These are phyloP conservation scores for Microdochium trichocladiopsis DNA, from an alignment of 2,329 filamentous ascomycete genomes.

Conservation along the genomic window DNA sequence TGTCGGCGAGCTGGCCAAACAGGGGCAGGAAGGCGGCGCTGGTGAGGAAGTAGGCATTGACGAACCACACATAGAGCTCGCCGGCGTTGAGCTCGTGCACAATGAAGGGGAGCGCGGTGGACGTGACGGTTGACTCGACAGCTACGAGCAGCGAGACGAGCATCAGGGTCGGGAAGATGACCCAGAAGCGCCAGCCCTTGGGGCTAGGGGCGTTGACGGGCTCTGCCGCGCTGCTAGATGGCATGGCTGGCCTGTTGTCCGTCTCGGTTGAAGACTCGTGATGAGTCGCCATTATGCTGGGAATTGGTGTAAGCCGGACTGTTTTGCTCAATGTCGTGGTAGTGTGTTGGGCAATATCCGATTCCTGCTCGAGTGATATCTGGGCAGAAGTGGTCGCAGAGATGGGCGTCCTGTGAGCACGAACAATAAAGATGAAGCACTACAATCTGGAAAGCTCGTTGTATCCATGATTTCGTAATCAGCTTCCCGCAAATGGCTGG, in stretches of 20 bases:
- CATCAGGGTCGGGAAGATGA: neutral
- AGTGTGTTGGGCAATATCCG: neutral
- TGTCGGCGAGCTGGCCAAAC: constrained; percentile 37
- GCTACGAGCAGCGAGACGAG: constrained; percentile 1
- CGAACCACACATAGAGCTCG: constrained; percentile 14
- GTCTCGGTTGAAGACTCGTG: neutral
- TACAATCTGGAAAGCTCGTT: neutral
- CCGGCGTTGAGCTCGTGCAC: constrained; percentile 9
- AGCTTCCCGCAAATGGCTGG: neutral
- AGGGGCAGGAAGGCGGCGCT: constrained; percentile 37
- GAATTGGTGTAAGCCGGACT: neutral
- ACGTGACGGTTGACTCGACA: constrained; percentile 9
- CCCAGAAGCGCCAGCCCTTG: neutral
- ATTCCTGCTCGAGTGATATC: neutral
- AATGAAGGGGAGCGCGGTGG: constrained; percentile 13
- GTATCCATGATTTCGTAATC: neutral
- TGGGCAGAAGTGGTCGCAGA: neutral
- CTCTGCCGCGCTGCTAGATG: constrained; percentile 68
- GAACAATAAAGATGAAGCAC: neutral
- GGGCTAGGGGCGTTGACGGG: neutral
- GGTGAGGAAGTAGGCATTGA: constrained; percentile 19
- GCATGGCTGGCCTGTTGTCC: neutral
- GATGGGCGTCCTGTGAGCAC: neutral
- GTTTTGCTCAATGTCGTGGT: neutral
- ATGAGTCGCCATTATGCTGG: neutral